Base-by-base conservation (phyloP, 306 rosid genomes). In the Acmispon strigosus region DNA sequence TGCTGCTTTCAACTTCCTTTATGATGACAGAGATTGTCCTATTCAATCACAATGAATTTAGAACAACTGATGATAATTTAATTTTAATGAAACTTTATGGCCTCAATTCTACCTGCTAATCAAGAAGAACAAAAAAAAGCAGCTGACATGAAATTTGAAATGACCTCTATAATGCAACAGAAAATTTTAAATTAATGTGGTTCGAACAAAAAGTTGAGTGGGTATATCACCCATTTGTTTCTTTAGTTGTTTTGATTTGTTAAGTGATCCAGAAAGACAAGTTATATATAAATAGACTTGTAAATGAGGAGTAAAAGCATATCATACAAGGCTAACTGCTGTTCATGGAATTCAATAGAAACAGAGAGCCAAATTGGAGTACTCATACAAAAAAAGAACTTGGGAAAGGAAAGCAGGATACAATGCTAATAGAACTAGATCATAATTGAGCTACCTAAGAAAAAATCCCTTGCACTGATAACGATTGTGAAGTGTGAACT, bases 1-100 rank as follows among this genome's bases (percentile, higher is more conserved):
- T 89, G 86, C 83, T 86, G 76, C 78, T 91, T 83, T 94, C 99
- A 27, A 94, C 80, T 86, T 94, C 99, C 76, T 81, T 87, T 41
- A 89, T 63, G 73, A 94, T 94, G 81, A 85, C 80, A 58, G 90
- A 83, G 70, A 94, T 86, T 72, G 86, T 86, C 95, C 99, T 94
- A 95, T 78, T 65, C 60, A 73, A 83, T 70, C 73, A 69, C 36
- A 80, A 37, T 32, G 74, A 64, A 51, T 59, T 86, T 72, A 82
- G 82, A 78, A 81, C 14, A 55, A 62, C 47, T 15, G 6, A 36
- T 19, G 66, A 49, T 71, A 41, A 56, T 49, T 34, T 18, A 27
- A 65, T 51, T 36, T 69, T 39, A 27, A 69, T 20, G 61, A 81
- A 70, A 43, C 70, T 47, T 24, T 19, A 41, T 22, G 34, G 66